Conservation (phyloP, 2,329 filamentous ascomycete genomes). For the Onygenales sp. region DNA sequence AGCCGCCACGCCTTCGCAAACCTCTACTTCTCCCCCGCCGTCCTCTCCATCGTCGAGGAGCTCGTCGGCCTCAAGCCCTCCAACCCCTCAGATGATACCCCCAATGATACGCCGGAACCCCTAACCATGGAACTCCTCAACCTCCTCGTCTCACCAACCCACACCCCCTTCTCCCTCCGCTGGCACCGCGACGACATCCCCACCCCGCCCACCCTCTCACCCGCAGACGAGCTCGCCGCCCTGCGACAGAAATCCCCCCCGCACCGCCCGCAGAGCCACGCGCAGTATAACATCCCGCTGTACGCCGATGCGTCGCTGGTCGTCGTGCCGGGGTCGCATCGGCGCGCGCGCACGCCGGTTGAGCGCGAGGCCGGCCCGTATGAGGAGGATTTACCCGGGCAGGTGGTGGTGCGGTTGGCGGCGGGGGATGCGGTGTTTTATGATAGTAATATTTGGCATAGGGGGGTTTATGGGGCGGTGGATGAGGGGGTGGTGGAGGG, state of each 20-base stretch:
- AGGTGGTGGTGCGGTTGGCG: slow-evolving; percentile 56
- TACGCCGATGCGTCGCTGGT: slow-evolving; percentile 65
- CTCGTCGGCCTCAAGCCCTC: slow-evolving; percentile 42
- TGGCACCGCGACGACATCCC: slow-evolving; percentile 84
- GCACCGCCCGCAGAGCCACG: slow-evolving; percentile 53
- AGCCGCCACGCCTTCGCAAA: slow-evolving; percentile 52
- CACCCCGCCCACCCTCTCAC: slow-evolving; percentile 43
- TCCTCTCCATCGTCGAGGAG: slow-evolving; percentile 55
- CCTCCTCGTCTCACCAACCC: slow-evolving; percentile 63
- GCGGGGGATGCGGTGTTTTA: slow-evolving; percentile 80
- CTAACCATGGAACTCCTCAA: slow-evolving; percentile 86
- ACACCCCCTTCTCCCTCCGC: slow-evolving; percentile 59
- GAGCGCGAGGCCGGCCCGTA: slow-evolving; percentile 62
- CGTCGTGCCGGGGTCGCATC: slow-evolving; percentile 69
- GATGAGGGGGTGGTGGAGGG: slow-evolving; percentile 17
- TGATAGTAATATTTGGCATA: slow-evolving; percentile 71
- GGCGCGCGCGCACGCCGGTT: slow-evolving; percentile 55
- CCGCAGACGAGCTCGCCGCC: slow-evolving; percentile 57
- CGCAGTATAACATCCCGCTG: slow-evolving; percentile 81
- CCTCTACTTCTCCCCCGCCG: slow-evolving; percentile 60
- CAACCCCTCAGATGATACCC: slow-evolving; percentile 17
- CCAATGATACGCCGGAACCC: slow-evolving; percentile 33
- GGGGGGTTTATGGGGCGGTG: slow-evolving; percentile 31
- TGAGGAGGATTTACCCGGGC: slow-evolving; percentile 50
- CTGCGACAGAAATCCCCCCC: slow-evolving; percentile 42